Evolutionary conservation across 2,329 filamentous ascomycete genomes (phyloP).

Genomic region (Trichophyton verrucosum): DNA sequence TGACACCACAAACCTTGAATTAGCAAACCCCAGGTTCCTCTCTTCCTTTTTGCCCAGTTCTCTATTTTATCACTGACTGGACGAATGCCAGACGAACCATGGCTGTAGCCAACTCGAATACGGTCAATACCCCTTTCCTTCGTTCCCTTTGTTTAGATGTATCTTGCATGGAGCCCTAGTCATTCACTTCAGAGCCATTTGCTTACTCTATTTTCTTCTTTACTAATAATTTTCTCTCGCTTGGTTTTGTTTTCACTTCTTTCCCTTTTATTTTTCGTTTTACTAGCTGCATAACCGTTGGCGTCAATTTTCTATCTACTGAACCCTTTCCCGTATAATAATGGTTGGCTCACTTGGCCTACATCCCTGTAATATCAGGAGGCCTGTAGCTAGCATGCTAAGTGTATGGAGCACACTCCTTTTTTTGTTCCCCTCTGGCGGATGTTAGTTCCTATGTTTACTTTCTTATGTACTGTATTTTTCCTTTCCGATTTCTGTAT

Average conservation of each 20-base stretch:
- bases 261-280: not conserved
- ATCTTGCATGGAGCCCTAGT: not conserved
- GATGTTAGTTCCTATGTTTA: not conserved
- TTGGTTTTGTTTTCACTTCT: not conserved
- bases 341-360: not conserved
- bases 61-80: not conserved
- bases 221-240: not conserved
- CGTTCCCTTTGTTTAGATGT: slow-evolving; percentile 1
- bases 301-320: not conserved
- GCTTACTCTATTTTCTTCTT: not conserved
- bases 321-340: not conserved
- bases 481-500: not conserved
- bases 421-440: not conserved
- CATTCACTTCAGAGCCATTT: not conserved
- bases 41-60: not conserved
- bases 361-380: not conserved
- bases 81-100: not conserved
- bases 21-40: not conserved
- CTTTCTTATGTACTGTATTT: not conserved
- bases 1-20: not conserved
- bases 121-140: not conserved
- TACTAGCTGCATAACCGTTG: not conserved
- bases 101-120: not conserved
- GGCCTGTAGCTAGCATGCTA: not conserved
- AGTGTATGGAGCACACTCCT: not conserved